Base-by-base conservation (phyloP, 1,284 basidiomycete species). In the Sphaerobolus stellatus region DNA sequence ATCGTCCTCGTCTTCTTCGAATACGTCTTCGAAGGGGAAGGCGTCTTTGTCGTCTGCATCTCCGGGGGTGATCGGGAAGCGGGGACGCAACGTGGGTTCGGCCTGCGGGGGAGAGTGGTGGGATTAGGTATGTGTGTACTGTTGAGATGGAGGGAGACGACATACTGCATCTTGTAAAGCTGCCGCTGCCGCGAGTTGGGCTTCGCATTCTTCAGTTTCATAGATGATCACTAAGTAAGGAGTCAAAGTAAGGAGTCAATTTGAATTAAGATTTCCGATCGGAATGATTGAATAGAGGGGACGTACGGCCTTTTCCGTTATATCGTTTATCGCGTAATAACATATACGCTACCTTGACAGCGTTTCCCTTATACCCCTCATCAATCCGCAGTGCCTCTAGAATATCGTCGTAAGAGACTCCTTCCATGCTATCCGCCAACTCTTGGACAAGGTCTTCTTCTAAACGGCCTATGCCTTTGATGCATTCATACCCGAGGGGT, bases 301-400 rank as follows among this genome's bases (percentile, higher is more conserved):
- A 73, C 84, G 73, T 60, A 88, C 89, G 72, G 70, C 91, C 90
- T 68, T 88, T 84, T n/a, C 94, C 83, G 57, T 91, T 82, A 41
- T 94, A 76, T 62, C 86, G 82, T 73, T 96, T 94, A 67, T 98
- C 96, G 51, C 94, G 78, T 52, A 97, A 78, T 2, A 98, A 78
- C 82, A 96, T 87, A 70, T 98, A 99, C 1, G 96, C 95, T 16
- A 99, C 94, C 72, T 98, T 96, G 68, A 98, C 88, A 56, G 94
- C 90, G 66, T 98, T 97, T 40, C 96, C 94, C 61, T 88, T 84
- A 46, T 82, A 77, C 0, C 88, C 88, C 55, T 94, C 91, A 45
- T 94, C 88, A 59, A 86, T 76, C 61, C 87, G 78, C 56, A 98
- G 72, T 62, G 87, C 88, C 56, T 90, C 85, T 88, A 91, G 92